Conservation (phyloP, 306 rosid species). For the Biancaea sappan region DNA sequence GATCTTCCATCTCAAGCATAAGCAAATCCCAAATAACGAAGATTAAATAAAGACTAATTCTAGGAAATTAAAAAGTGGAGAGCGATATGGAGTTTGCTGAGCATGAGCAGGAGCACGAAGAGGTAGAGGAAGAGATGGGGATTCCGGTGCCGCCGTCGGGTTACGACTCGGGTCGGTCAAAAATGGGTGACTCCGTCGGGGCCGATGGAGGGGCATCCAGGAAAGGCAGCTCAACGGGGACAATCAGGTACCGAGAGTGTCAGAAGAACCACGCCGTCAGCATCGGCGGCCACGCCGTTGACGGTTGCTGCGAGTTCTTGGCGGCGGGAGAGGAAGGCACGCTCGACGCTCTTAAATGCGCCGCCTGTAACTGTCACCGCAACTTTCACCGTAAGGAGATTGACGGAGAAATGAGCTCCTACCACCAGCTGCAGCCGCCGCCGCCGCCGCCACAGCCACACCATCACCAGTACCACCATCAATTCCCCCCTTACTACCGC, state of each 20-base stretch:
- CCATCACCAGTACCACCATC: slow-evolving; percentile 44
- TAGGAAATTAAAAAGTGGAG: neutral
- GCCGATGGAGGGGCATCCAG: slow-evolving; percentile 40
- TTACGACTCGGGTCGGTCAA: slow-evolving; percentile 49
- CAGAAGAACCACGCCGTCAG: slow-evolving; percentile 84
- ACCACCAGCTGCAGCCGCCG: slow-evolving; percentile 25
- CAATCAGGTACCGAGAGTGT: slow-evolving; percentile 72
- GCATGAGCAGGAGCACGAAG: slow-evolving; percentile 55
- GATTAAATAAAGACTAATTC: neutral
- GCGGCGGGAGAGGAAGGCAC: slow-evolving; percentile 85
- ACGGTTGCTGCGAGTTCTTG: slow-evolving; percentile 95
- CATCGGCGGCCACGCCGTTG: slow-evolving; percentile 86
- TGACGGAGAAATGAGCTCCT: slow-evolving; percentile 41
- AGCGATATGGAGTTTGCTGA: slow-evolving; percentile 68
- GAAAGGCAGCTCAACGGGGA: slow-evolving; percentile 28
- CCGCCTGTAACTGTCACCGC: slow-evolving; percentile 96
- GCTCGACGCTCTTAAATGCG: slow-evolving; percentile 85
- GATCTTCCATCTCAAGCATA: slow-evolving; percentile 20
- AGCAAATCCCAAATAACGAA: neutral
- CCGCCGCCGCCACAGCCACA: neutral
- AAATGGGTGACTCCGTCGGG: slow-evolving; percentile 13
- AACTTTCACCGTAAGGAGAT: slow-evolving; percentile 92
- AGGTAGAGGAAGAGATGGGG: slow-evolving; percentile 62
- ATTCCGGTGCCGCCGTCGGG: slow-evolving; percentile 48
- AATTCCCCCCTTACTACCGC: slow-evolving; percentile 53